These are phyloP conservation scores for Bolboschoenus planiculmis DNA, from an alignment of 176 grass and related monocot species.

Conservation along the genomic window DNA sequence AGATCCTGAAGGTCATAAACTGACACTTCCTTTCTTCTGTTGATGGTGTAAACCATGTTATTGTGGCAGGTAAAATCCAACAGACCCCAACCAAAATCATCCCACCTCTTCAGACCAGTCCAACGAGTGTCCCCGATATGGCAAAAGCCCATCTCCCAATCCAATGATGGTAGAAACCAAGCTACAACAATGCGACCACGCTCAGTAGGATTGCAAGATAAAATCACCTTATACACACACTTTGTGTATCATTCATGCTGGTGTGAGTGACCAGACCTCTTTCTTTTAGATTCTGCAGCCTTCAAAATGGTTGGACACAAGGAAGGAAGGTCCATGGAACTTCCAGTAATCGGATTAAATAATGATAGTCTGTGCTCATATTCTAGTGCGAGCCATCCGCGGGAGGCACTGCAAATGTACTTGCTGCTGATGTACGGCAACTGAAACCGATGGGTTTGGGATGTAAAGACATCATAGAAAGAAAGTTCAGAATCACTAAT, in stretches of 20 bases:
- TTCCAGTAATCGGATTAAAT: background rate
- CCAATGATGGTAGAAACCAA: background rate
- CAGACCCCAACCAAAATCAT: background rate
- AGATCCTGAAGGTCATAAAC: background rate
- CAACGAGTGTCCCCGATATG: background rate
- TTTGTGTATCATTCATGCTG: background rate
- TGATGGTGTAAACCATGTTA: background rate
- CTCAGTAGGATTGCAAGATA: background rate
- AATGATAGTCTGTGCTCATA: background rate
- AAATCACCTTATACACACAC: background rate
- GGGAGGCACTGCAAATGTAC: background rate
- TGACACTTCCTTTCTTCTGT: background rate
- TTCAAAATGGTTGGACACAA: background rate
- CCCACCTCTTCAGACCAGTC: background rate
- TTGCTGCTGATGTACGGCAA: background rate
- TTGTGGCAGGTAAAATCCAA: background rate
- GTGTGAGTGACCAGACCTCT: background rate
- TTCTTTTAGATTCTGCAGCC: background rate
- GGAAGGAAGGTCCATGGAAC: background rate
- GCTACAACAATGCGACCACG: background rate
- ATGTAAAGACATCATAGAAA: constrained; percentile 10
- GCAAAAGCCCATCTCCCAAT: constrained; percentile 5
- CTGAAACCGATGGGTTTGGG: background rate
- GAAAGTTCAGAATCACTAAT: background rate
- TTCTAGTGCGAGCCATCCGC: background rate